Base-by-base conservation (phyloP, 2,329 filamentous ascomycete genomes). In the Diaporthe capsici region DNA sequence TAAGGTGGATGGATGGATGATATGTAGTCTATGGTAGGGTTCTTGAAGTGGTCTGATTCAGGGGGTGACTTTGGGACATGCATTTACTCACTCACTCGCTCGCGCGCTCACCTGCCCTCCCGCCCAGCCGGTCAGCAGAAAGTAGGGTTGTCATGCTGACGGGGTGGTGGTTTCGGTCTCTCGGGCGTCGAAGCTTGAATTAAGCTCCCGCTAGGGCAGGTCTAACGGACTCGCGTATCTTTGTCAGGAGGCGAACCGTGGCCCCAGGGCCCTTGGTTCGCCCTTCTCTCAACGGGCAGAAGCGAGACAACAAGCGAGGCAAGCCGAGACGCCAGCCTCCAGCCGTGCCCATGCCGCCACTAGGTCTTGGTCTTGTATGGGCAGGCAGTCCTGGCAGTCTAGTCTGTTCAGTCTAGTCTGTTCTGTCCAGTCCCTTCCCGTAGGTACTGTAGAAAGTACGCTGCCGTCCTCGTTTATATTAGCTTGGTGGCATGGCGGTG, bases 211-310 rank as follows among this genome's bases (percentile, higher is more conserved):
- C 74, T 73, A 75, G 60, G 55, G 58, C 39, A 61, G 58, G 60
- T 72, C 72, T 74, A 63, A 76, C 75, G 75, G 75, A 34, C 75
- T 76, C 75, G 75, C 75, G 75, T 75, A 76, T 76, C 75, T 76
- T 44, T 67, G 61, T 60, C 71, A 73, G 55, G 55, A 74, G 57
- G 71, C 65, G 72, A 76, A 72, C 70, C 55, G 72, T 57, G 73
- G 71, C 65, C 75, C 28, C 63, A 67, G 63, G 61, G 63, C 63
- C 42, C 63, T 67, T 68, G 63, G 63, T 68, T 68, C 22, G 47
- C 63, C 63, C 63, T 68, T n/a, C 42, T 49, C 70, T 31, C 60
- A 65, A 73, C 68, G 70, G 71, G 70, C 74, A 70, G 67, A 75
- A 61, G 53, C 73, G 57, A 71, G 53, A 55, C 57, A 49, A 44